Base-by-base conservation (phyloP, 2,329 filamentous ascomycete species). In the Diplodia mutila region DNA sequence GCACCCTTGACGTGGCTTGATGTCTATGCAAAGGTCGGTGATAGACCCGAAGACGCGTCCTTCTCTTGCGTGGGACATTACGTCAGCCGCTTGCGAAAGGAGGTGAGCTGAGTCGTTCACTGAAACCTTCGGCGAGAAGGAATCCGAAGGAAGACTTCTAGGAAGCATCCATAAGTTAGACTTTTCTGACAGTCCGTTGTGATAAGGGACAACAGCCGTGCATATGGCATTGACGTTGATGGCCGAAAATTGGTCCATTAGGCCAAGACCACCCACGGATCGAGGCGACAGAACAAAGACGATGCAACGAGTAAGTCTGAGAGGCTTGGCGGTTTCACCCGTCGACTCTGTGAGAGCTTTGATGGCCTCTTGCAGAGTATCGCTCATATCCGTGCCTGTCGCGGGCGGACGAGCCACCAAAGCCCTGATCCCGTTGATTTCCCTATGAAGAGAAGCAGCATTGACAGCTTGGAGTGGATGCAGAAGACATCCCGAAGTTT, bases 231-330 rank as follows among this genome's bases (percentile, higher is more conserved):
- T 42, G 51, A 69, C 49, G 27, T 53, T 52, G 21, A 66, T 21
- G 18, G 18, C 29, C 23, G 53, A 48, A 53, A 67, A 64, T 25
- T 49, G 32, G 18, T 46, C 63, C 16, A 7, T 21, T 16, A 51
- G 37, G 42, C 32, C 54, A 23, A 66, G 23, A 46, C 46, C 69
- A 14, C 27, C 64, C 21, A 46, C 53, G 16, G 68, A 54, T 18
- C 68, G 57, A 5, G 72, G 68, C 29, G 72, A 72, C 12, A 73
- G 34, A 6, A 73, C 54, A 34, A 73, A 57, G 25, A 70, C 59
- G 37, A 70, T 69, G 37, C 65, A 61, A 21, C 53, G 48, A 18
- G 57, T 57, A 27, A 51, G 48, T 8, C 69, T 66, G 32, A 70
- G 61, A 29, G 64, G 39, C 23, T 59, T 27, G n/a, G 53, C 49